These are phyloP conservation scores for Alternaria incomplexa DNA, from an alignment of 2,329 filamentous ascomycete genomes.

Conservation along the genomic window DNA sequence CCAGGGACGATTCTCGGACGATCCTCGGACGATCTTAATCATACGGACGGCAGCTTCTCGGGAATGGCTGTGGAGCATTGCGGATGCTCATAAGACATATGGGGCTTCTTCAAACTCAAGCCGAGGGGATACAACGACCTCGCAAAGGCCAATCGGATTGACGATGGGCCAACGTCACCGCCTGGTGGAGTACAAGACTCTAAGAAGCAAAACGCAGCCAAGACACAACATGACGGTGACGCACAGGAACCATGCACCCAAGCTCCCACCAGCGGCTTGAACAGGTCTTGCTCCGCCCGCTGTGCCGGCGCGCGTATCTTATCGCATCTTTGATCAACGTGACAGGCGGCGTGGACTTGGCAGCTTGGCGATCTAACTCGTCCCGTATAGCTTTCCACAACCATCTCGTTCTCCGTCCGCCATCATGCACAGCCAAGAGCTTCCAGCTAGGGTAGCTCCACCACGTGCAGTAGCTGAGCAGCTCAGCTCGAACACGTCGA, in stretches of 20 bases:
- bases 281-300: slow-evolving; percentile 2
- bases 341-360: slow-evolving; percentile 22
- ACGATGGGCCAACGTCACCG: neutral
- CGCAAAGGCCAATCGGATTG: neutral
- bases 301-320: slow-evolving; percentile 15
- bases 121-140: neutral
- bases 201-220: slow-evolving; percentile 10
- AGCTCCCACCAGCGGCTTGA: slow-evolving; percentile 1
- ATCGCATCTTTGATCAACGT: slow-evolving; percentile 21
- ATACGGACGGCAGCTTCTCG: neutral
- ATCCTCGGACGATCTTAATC: neutral
- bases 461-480: slow-evolving; percentile 36
- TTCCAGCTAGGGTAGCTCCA: slow-evolving; percentile 17
- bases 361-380: slow-evolving; percentile 26
- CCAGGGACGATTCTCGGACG: neutral
- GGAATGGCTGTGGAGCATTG: neutral
- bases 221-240: slow-evolving; percentile 4
- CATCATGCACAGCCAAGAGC: slow-evolving; percentile 14
- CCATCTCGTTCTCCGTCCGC: slow-evolving; percentile 9
- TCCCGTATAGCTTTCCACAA: slow-evolving; percentile 9
- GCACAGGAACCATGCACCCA: neutral
- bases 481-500: slow-evolving; percentile 16
- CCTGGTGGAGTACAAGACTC: neutral
- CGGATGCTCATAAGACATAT: neutral
- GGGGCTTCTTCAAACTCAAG: neutral